These are phyloP conservation scores for Peronosclerospora sorghi DNA, from an alignment of 352 stramenopile species.

Conservation along the genomic window DNA sequence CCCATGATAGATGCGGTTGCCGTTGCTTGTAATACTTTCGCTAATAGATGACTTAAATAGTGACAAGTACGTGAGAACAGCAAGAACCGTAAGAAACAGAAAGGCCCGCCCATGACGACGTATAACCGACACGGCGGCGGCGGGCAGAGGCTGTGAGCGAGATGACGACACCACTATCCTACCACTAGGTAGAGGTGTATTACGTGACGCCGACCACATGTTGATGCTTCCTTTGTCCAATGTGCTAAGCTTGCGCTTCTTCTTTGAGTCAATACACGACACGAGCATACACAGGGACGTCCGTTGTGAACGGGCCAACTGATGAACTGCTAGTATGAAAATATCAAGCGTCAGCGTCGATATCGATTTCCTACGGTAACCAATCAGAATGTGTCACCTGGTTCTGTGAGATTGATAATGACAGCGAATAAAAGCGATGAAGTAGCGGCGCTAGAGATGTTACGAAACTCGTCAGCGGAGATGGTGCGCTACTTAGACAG, in stretches of 20 bases:
- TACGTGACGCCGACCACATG: slow-evolving; percentile 46
- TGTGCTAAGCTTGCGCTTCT: slow-evolving; percentile 78
- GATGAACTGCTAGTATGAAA: too few relatives aligned
- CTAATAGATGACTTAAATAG: slow-evolving; percentile 41
- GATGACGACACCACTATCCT: slow-evolving; percentile 12
- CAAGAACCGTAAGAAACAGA: slow-evolving; percentile 34
- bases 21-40: slow-evolving; percentile 4
- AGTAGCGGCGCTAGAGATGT: slow-evolving; percentile 63
- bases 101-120: slow-evolving; percentile 42
- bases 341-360: not conserved
- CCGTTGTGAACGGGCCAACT: too few relatives aligned
- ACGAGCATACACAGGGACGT: slow-evolving; percentile 18
- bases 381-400: slow-evolving; percentile 4
- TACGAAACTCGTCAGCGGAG: slow-evolving; percentile 65
- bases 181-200: slow-evolving; percentile 12
- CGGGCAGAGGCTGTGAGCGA: slow-evolving; percentile 18
- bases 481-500: slow-evolving; percentile 62
- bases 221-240: slow-evolving; percentile 24
- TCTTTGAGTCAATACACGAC: slow-evolving; percentile 38
- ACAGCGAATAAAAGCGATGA: slow-evolving; percentile 55
- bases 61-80: slow-evolving; percentile 48
- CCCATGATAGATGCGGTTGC: slow-evolving; percentile 7
- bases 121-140: slow-evolving; percentile 23
- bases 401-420: slow-evolving; percentile 18
- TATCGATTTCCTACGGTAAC: not conserved